phyloP scores from a whole-genome alignment of 352 stramenopile genomes.

The Phytophthora litchii region DNA sequence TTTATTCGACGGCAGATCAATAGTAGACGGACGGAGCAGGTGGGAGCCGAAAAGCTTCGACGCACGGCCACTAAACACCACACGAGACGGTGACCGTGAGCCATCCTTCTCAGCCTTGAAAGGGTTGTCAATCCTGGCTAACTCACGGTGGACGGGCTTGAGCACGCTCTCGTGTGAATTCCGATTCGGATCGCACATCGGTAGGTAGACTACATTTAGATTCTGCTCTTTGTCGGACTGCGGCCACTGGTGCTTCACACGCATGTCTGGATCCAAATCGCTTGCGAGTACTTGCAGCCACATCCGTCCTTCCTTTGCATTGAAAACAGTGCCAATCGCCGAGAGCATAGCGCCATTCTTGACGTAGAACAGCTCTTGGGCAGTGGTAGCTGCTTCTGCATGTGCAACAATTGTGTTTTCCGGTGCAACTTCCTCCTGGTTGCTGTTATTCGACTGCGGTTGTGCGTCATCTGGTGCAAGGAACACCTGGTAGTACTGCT shows the following conservation, averaged over 20 bases:
- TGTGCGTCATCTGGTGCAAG: slow-evolving; percentile 14
- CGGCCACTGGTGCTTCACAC: slow-evolving; percentile 37
- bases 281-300: slow-evolving; percentile 69
- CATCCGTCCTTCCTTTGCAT: slow-evolving; percentile 51
- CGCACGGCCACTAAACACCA: slow-evolving; percentile 73
- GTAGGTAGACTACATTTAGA: slow-evolving; percentile 63
- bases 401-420: slow-evolving; percentile 37
- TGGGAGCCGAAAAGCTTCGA: slow-evolving; percentile 79
- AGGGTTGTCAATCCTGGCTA: slow-evolving; percentile 53
- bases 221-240: slow-evolving; percentile 49
- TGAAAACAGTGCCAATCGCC: slow-evolving; percentile 58
- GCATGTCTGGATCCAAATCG: slow-evolving; percentile 57
- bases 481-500: slow-evolving; percentile 59
- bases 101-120: slow-evolving; percentile 32
- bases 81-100: slow-evolving; percentile 38
- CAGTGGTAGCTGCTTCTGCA: slow-evolving; percentile 40
- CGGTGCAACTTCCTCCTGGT: slow-evolving; percentile 26
- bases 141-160: slow-evolving; percentile 45
- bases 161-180: slow-evolving; percentile 43
- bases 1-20: slow-evolving; percentile 47
- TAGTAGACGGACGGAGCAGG: slow-evolving; percentile 64
- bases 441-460: slow-evolving; percentile 17
- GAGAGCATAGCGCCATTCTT: slow-evolving; percentile 56
- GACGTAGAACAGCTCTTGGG: slow-evolving; percentile 61
- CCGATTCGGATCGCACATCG: slow-evolving; percentile 42